Conservation (phyloP, 202 grass and related monocot species). For the Panicum hallii region DNA sequence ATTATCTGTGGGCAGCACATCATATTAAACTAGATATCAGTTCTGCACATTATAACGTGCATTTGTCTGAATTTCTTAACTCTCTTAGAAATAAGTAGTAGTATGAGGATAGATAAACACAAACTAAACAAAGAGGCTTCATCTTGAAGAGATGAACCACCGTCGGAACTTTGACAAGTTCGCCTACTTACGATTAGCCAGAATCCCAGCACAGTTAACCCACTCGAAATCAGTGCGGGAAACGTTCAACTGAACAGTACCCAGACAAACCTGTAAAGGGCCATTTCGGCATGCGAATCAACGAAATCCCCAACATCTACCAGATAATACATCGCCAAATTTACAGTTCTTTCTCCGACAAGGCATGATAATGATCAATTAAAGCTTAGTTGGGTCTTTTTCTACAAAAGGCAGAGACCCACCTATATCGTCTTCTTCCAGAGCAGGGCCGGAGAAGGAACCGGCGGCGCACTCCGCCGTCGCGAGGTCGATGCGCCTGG, state of each 20-base stretch:
- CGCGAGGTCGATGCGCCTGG: slow-evolving; percentile 15
- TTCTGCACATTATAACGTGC: background rate
- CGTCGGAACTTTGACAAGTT: background rate
- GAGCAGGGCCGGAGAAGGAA: background rate
- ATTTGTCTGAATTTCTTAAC: background rate
- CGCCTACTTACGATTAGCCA: background rate
- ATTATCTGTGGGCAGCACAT: background rate
- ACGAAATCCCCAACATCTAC: slow-evolving; percentile 15
- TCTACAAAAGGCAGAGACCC: background rate
- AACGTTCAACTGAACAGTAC: slow-evolving; percentile 1
- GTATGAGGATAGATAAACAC: background rate
- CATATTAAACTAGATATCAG: background rate
- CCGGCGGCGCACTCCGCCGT: slow-evolving; percentile 1
- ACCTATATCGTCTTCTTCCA: slow-evolving; percentile 38
- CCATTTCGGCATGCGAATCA: background rate
- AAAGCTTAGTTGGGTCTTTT: background rate
- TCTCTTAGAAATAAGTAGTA: background rate
- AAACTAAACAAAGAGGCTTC: background rate
- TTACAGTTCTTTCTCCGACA: background rate
- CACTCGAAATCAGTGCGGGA: background rate
- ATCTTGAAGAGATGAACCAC: background rate
- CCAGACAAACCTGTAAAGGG: background rate
- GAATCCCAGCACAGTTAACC: background rate
- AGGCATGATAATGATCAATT: background rate
- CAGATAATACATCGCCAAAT: background rate